Evolutionary conservation across 2,329 filamentous ascomycete species (phyloP).

Genomic region (Aspergillus clavatus): DNA sequence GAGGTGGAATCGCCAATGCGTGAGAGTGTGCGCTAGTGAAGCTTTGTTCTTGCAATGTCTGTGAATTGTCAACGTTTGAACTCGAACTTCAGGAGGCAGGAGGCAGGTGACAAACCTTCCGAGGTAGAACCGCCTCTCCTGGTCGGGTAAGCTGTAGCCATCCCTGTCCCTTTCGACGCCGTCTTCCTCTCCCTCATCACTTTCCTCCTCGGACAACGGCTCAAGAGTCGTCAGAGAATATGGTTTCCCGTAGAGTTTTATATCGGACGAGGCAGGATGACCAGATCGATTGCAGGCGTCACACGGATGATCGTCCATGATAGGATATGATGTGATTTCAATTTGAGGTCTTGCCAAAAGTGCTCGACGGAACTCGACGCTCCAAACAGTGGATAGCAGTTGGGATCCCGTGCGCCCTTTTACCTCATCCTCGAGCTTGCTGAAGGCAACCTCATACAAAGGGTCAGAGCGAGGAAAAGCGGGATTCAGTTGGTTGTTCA

Average conservation of each 20-base stretch:
- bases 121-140: slow-evolving; percentile 47
- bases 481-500: slow-evolving; percentile 72
- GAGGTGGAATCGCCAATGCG: slow-evolving; percentile 73
- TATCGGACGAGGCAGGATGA: slow-evolving; percentile 62
- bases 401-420: slow-evolving; percentile 64
- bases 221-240: slow-evolving; percentile 64
- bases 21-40: slow-evolving; percentile 63
- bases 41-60: slow-evolving; percentile 60
- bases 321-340: slow-evolving; percentile 45
- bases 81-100: neutral
- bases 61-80: neutral
- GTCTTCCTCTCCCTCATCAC: slow-evolving; percentile 39
- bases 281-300: slow-evolving; percentile 66
- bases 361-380: slow-evolving; percentile 58
- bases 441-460: slow-evolving; percentile 64
- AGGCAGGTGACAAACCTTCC: slow-evolving; percentile 40
- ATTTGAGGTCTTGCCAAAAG: slow-evolving; percentile 63
- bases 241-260: slow-evolving; percentile 60
- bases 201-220: slow-evolving; percentile 51
- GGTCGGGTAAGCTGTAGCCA: slow-evolving; percentile 43
- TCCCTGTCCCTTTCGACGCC: slow-evolving; percentile 39
- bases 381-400: slow-evolving; percentile 68
- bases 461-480: slow-evolving; percentile 59
- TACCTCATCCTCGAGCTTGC: slow-evolving; percentile 67
- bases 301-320: slow-evolving; percentile 49